Evolutionary conservation across 495 filamentous ascomycete genomes (phyloP).

Genomic region (Neurospora sp.): DNA sequence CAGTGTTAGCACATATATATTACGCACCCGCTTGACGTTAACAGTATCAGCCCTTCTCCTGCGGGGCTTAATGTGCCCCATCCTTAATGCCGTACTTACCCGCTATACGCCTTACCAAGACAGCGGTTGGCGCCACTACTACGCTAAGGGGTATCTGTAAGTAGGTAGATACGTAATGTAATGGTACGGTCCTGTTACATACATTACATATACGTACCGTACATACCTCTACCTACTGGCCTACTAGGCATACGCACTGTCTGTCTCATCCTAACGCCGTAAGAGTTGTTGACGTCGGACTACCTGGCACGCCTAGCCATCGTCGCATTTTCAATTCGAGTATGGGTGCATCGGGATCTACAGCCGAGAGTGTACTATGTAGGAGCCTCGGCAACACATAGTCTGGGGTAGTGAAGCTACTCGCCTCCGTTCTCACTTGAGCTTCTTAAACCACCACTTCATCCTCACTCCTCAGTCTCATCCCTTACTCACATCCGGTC

Average conservation of each 20-base stretch:
- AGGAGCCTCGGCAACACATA: neutral
- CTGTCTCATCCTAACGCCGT: neutral
- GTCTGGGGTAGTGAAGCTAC: neutral
- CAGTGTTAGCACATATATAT: neutral
- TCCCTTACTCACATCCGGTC: neutral
- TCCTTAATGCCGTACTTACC: neutral
- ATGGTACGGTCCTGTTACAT: neutral
- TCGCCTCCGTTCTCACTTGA: neutral
- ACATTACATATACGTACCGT: neutral
- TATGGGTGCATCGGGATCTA: neutral
- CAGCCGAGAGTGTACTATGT: neutral
- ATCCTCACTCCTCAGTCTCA: neutral
- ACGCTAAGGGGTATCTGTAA: neutral
- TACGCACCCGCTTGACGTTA: neutral
- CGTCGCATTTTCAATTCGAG: neutral
- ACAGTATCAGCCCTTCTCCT: neutral
- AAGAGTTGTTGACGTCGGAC: neutral
- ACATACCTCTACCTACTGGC: neutral
- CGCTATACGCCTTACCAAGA: neutral
- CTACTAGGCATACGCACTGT: neutral
- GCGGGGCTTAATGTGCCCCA: neutral
- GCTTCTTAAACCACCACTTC: neutral
- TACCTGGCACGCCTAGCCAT: neutral
- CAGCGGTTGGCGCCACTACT: neutral
- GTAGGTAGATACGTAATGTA: neutral